Base-by-base conservation (phyloP, 306 rosid species). In the Citrullus colocynthis region DNA sequence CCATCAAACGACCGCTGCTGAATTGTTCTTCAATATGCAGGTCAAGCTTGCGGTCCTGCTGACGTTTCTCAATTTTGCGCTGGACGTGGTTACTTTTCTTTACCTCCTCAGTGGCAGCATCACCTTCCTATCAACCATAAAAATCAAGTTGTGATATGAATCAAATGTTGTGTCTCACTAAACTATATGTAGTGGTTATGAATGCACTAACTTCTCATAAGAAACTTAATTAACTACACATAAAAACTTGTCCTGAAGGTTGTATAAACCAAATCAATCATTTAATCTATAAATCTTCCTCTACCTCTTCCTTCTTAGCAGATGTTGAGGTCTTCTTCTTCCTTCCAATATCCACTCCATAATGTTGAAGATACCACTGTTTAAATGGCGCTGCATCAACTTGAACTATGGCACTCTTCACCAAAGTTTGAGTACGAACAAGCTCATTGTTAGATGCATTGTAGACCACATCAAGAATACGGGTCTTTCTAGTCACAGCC, bases 321-420 rank as follows among this genome's bases (percentile, higher is more conserved):
- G 75, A 70, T 21, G 57, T 41, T 6, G 39, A 0, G 20, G 56
- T 24, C 39, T 70, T 70, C 56, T 70, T 70, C 57, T 70, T 70
- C 21, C 75, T 13, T 45, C 75, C 75, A 45, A 70, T 45, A 70
- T 70, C 75, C 57, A 70, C 39, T 69, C 75, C 75, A 70, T 70
- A 70, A 24, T 70, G 57, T 21, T 70, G 75, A 21, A 70, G 57
- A 45, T 70, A 70, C 75, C 75, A 70, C 56, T 70, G 75, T 20
- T 70, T 70, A 70, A 70, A 70, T 45, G 75, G 75, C 24, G 75
- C 75, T 13, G 75, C 75, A 70, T 70, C 75, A 70, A 70, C 75
- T 45, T 70, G 75, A 45, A 70, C 39, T 4, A 70, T 45, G 56
- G 75, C 75, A 45, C 57, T 70, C 57, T 44, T 70, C 57, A 70